Percentiles rank a stretch among this genome's conserved stretches.
Evolutionary conservation across 768 basidiomycete genomes (phyloP).

Genomic region (Pleurotus sapidus): DNA sequence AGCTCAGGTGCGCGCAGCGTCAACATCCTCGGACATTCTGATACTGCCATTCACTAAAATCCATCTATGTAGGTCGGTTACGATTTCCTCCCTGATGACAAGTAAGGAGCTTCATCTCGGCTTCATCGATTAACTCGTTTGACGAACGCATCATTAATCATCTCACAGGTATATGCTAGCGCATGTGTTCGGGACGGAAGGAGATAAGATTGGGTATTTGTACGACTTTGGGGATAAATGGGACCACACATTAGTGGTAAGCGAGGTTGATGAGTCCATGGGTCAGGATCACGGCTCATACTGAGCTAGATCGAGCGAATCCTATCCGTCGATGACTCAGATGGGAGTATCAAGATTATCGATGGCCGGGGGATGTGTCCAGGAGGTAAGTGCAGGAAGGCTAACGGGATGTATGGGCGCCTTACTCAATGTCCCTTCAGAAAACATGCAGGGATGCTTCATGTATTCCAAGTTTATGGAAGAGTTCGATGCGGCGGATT

Average conservation of each 20-base stretch:
- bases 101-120: conserved; percentile 11
- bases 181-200: conserved; percentile 25
- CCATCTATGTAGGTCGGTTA: conserved; percentile 21
- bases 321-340: conserved; percentile 21
- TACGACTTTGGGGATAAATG: conserved; percentile 34
- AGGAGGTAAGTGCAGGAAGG: conserved; percentile 13
- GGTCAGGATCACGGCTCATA: background rate
- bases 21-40: background rate
- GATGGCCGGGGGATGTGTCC: conserved; percentile 20
- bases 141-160: background rate
- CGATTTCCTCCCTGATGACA: conserved; percentile 24
- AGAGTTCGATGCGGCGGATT: conserved; percentile 15
- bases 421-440: conserved; percentile 7
- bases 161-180: conserved; percentile 18
- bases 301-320: conserved; percentile 14
- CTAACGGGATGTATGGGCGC: background rate
- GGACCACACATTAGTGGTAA: conserved; percentile 24
- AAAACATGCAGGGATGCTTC: conserved; percentile 23
- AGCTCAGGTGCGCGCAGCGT: conserved; percentile 11
- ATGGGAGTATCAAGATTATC: conserved; percentile 23
- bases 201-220: conserved; percentile 25
- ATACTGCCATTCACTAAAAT: background rate
- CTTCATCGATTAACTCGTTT: background rate
- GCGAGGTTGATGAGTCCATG: background rate
- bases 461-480: conserved; percentile 18